A percentile compares a stretch with the other conserved stretches of the same genome.
Evolutionary conservation across 2,329 filamentous ascomycete species (phyloP).

Genomic region (Ceratocystis cubensis): DNA sequence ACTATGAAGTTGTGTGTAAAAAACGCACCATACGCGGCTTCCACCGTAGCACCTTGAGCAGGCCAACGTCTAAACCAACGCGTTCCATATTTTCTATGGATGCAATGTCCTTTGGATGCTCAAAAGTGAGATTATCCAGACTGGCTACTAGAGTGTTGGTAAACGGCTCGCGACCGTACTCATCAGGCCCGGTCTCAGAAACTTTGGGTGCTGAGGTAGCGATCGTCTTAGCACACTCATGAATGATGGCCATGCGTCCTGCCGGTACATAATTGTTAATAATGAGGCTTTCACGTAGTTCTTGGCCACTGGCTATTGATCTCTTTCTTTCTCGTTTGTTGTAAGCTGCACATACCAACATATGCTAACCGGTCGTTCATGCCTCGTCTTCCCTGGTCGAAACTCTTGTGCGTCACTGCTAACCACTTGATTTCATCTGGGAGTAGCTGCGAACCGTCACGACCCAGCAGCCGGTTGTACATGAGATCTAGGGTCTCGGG

Average conservation of each 20-base stretch:
- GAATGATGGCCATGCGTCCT: slow-evolving; percentile 26
- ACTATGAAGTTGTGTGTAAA: not conserved
- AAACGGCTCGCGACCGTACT: slow-evolving; percentile 51
- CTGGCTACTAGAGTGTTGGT: slow-evolving; percentile 56
- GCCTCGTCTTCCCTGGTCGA: slow-evolving; percentile 84
- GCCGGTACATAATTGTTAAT: slow-evolving; percentile 11
- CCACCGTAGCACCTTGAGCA: slow-evolving; percentile 73
- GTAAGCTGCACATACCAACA: slow-evolving; percentile 20
- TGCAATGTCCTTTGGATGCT: slow-evolving; percentile 49
- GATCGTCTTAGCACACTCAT: slow-evolving; percentile 39
- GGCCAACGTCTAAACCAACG: slow-evolving; percentile 56
- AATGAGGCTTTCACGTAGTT: not conserved
- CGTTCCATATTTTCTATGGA: slow-evolving; percentile 52
- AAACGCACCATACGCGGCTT: slow-evolving; percentile 63
- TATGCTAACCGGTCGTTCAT: slow-evolving; percentile 83
- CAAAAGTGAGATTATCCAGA: slow-evolving; percentile 56
- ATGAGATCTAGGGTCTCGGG: slow-evolving; percentile 61
- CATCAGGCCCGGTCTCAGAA: slow-evolving; percentile 30
- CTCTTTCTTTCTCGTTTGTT: not conserved
- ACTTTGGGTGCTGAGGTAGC: slow-evolving; percentile 34
- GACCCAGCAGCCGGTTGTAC: slow-evolving; percentile 65
- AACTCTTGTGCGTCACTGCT: slow-evolving; percentile 94
- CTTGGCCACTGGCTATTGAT: not conserved
- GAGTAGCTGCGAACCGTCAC: slow-evolving; percentile 57
- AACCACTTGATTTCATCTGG: slow-evolving; percentile 93